Base-by-base conservation (phyloP, 371 early-diverging fungal species). In the Actinomortierella wolfii region DNA sequence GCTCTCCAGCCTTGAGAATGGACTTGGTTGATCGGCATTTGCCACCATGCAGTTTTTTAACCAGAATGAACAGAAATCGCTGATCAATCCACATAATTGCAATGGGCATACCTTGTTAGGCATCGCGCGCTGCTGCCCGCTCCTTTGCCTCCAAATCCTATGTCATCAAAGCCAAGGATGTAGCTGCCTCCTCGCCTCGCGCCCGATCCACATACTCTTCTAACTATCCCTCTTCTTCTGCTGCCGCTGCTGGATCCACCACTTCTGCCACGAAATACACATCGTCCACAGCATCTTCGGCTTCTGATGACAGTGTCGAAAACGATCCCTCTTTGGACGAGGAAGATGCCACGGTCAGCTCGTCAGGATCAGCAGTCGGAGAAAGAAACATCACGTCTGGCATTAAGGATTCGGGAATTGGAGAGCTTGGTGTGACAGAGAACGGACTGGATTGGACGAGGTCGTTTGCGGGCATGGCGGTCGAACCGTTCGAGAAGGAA, bases 391-490 rank as follows among this genome's bases (percentile, higher is more conserved):
- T 34, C 34, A 6, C 34, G 34, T 11, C 4, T 11, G 34, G 34
- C 11, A 34, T 73, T 49, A 73, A 57, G 54, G 73, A 73, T 39
- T 61, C 63, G 18, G 53, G 41, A 13, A 73, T 73, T 26, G 73
- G 73, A 50, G 67, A 62, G 1, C 42, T 42, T 24, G 59, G 56
- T 23, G 17, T 23, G 6, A 34, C 34, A 11, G 70, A 69, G n/a
- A 54, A 60, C 9, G 57, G 54, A 8, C 59, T 67, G 45, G 73
- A 87, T 49, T 93, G 93, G 93, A 85, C 89, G 7, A 83, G 81
- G 15, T 91, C 92, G 0, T 92, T 86, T 63, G 76, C 80, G 44
- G 94, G 94, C 13, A 81, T 93, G 48, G 86, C 91, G 2, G 66
- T 76, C 13, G 83, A 89, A 52, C 87, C 91, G 1, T 96, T 96